Evolutionary conservation across 2,329 filamentous ascomycete species (phyloP).

Genomic region (Knufia fluminis): DNA sequence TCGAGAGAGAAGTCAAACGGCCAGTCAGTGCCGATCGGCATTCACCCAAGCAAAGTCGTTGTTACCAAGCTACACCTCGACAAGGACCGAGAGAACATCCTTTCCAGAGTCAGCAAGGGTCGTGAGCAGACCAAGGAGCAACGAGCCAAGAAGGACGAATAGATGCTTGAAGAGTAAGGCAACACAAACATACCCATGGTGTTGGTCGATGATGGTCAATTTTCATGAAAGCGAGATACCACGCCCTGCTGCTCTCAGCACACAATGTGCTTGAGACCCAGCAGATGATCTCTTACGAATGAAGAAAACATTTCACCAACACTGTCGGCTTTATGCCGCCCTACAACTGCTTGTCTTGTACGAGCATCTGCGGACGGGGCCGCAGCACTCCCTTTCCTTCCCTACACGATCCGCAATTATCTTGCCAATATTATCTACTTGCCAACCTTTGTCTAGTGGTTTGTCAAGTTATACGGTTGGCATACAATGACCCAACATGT

Average conservation of each 20-base stretch:
- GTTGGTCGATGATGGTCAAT: constrained; percentile 3
- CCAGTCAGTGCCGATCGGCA: constrained; percentile 86
- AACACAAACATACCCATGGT: background rate
- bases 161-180: background rate
- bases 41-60: constrained; percentile 94
- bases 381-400: constrained; percentile 3
- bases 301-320: constrained; percentile 7
- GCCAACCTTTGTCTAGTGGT: constrained; percentile 52
- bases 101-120: constrained; percentile 39
- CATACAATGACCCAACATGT: constrained; percentile 58
- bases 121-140: constrained; percentile 32
- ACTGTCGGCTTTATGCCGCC: constrained; percentile 9
- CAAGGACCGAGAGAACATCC: constrained; percentile 43
- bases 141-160: constrained; percentile 9
- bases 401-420: background rate
- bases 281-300: constrained; percentile 6
- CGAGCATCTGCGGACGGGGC: constrained; percentile 8
- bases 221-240: constrained; percentile 5
- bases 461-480: constrained; percentile 92
- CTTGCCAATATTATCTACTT: constrained; percentile 82
- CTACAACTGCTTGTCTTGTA: background rate
- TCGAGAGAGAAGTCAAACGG: constrained; percentile 95
- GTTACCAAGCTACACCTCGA: constrained; percentile 96
- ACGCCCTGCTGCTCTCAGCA: constrained; percentile 8
- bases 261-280: constrained; percentile 6